Conservation (phyloP, 2,329 filamentous ascomycete species). For the Aspergillus aculeatinus region DNA sequence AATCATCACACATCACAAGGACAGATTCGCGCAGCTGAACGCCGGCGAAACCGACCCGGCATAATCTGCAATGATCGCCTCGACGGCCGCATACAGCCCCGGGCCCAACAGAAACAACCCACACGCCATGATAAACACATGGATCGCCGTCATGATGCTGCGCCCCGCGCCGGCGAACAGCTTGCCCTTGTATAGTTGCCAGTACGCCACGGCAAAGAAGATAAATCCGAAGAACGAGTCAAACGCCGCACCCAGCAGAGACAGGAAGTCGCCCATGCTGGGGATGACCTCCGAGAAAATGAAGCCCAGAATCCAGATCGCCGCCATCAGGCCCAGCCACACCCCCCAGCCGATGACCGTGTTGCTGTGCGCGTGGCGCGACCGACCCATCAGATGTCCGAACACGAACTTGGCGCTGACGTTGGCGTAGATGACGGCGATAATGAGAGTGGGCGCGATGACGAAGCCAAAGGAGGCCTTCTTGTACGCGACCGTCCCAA, state of each 20-base stretch:
- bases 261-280: constrained; percentile 53
- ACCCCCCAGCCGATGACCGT: constrained; percentile 50
- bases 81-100: constrained; percentile 53
- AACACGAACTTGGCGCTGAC: constrained; percentile 52
- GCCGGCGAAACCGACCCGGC: constrained; percentile 45
- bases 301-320: constrained; percentile 48
- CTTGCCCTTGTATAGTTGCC: constrained; percentile 43
- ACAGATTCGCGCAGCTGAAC: constrained; percentile 51
- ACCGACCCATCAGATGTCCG: constrained; percentile 44
- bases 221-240: constrained; percentile 54
- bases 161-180: constrained; percentile 40
- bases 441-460: constrained; percentile 52
- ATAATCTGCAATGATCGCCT: constrained; percentile 55
- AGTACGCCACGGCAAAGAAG: constrained; percentile 53
- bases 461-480: constrained; percentile 53
- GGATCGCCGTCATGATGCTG: constrained; percentile 46
- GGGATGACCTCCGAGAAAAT: constrained; percentile 52
- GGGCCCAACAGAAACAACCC: constrained; percentile 54
- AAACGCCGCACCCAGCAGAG: constrained; percentile 49
- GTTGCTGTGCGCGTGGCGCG: constrained; percentile 49
- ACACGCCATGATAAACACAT: constrained; percentile 46
- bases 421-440: constrained; percentile 53
- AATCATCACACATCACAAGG: constrained; percentile 35
- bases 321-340: constrained; percentile 44
- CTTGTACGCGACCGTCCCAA: constrained; percentile 47